Evolutionary conservation across 2,329 filamentous ascomycete genomes (phyloP), one percentile per base, ranked within the genome.

Genomic region (Moelleriella libera): DNA sequence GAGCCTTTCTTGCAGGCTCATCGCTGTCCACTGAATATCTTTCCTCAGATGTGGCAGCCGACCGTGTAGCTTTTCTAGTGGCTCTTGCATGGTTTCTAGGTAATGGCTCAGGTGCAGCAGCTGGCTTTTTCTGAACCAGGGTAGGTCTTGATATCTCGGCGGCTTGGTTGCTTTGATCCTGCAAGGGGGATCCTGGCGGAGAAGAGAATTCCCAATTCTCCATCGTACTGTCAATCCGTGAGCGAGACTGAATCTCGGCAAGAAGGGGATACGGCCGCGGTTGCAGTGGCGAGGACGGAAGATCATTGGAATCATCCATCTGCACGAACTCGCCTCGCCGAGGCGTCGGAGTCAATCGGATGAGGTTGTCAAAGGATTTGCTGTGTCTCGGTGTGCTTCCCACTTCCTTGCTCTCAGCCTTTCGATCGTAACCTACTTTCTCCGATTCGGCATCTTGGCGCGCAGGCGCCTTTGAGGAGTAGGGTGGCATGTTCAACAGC

Each of bases 401-500:
- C 8, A 66, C 65, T 41, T 54, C 58, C n/a, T 55, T 51, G 30
- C 51, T 51, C 8, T 51, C 51, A 9, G 54, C 52, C 28, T 42
- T 45, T 6, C 7, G 34, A 6, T 47, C 39, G 50, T 50, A 40
- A n/a, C 50, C 34, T 14, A 48, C 49, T 34, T 52, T 46, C 39
- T 48, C 48, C 21, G 48, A 51, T 45, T 56, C 51, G 14, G 50
- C 48, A 6, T 48, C 48, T 3, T 49, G 52, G 8, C 52, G 55
- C 28, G 54, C 55, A 30, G 58, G 58, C 21, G 54, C 51, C 40
- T 39, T 54, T 52, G 32, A 52, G 4, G 58, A 55, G 51, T 73
- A 82, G 1, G 80, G 82, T 31, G 71, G 71, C 30, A 89, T 70
- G 21, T 82, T 77, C 1, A 83, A 72, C 54, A 88, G 90, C 51